Evolutionary conservation across 1,139 yeast species (phyloP), one percentile per base, ranked within the genome.

Genomic region (Kazachstania sp.): DNA sequence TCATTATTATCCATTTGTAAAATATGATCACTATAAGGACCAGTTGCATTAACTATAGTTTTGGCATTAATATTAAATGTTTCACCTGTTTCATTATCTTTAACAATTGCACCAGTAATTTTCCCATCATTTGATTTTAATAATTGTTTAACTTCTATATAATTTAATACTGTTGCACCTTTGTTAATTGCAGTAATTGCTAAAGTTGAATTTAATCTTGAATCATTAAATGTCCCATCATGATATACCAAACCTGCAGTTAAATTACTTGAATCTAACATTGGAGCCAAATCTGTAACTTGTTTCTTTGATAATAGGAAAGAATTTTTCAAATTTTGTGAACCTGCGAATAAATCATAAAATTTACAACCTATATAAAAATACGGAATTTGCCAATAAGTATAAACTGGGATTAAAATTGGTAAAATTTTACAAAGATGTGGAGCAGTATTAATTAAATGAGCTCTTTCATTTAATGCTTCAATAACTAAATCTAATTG

Each of bases 371-470:
- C 97, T 43, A 79, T 81, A 72, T 86, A 90, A 72, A 85, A 88
- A 72, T 90, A 90, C 45, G 97, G 97, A 50, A 87, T 79, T 71
- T 88, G 95, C 97, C 97, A 90, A 80, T 88, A 86, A 63, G 81
- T 82, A 74, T 90, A 90, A 52, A 88, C 90, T 20, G 97, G 97
- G 60, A 90, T 87, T 86, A 88, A 81, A 59, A 90, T 90, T 39
- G 97, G 97, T 58, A 90, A 75, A 47, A 92, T 81, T 51, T 85
- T 74, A 54, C 92, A 81, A 59, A 90, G 77, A 67, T 90, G 97
- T 45, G 97, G 97, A 39, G 97, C 97, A 55, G 94, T 87, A 63
- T 86, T 79, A 60, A 90, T 71, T 76, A 90, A 83, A 59, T 86
- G 86, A 51, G 86, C 87, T 66, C 97, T 81, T 71, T 90, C 97